Evolutionary conservation across 2,329 filamentous ascomycete species (phyloP), one percentile per base, ranked within the genome.

Genomic region (Raffaelea albimanens): DNA sequence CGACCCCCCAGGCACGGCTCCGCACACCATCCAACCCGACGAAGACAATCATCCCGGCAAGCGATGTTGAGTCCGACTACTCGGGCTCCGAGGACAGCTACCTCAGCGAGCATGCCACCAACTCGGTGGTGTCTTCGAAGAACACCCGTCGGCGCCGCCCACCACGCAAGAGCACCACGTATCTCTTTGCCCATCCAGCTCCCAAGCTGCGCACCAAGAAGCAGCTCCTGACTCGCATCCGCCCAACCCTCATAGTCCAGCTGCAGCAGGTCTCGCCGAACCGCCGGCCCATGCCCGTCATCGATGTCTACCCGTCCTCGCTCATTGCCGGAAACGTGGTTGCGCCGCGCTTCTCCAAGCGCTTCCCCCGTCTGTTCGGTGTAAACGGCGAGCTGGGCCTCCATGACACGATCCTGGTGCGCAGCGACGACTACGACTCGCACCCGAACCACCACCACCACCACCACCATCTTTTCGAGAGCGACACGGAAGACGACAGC

Each of bases 231-330:
- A 70, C 84, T 14, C 78, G 83, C 56, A 70, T 85, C 25, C 77
- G 83, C 16, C 83, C 85, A 11, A 78, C 78, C 45, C 66, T 88
- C 18, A 66, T 88, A 5, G 71, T 90, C 5, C 85, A 91, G 61
- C 67, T 90, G 16, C 85, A 89, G 58, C 73, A 78, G 49, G 61
- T 87, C n/a, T 70, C 74, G 2, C 64, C 71, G 38, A 73, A 78
- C 51, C 70, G 69, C 16, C 76, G 85, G 21, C 82, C 83, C 0
- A 72, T 72, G 45, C 85, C 85, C 1, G 75, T 78, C 4, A 80
- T 87, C 53, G 85, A 91, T 55, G 77, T 87, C n/a, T 74, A 88
- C 39, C 83, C 85, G 0, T 79, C 82, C 2, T 77, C 76, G n/a
- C 68, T 76, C 14, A 67, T 83, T 38, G 66, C 73, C 41, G 65